These are phyloP conservation scores for Geranium brycei DNA, from an alignment of 345 rosid genomes.

Conservation along the genomic window DNA sequence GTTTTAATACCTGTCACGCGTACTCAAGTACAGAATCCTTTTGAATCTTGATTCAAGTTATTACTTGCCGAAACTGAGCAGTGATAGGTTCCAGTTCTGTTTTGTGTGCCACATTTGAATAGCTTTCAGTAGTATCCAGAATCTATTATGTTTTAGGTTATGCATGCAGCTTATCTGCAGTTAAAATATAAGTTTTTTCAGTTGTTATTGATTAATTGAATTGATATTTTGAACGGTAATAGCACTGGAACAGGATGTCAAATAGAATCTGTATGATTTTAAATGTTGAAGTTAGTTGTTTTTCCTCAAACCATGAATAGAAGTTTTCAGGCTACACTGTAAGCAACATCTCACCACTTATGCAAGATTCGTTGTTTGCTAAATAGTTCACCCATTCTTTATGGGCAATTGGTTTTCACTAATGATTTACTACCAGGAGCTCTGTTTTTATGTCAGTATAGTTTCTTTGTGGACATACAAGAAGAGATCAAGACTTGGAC, in stretches of 20 bases:
- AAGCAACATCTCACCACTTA: not conserved
- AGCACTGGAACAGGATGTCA: not conserved
- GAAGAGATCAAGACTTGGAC: conserved; percentile 31
- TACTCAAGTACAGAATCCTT: not conserved
- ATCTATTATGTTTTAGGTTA: not conserved
- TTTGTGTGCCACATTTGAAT: not conserved
- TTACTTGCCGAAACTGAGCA: not conserved
- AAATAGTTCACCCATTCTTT: conserved; percentile 17
- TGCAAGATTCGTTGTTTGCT: conserved; percentile 15
- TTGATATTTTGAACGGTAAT: not conserved
- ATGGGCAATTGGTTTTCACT: conserved; percentile 45
- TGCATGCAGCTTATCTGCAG: not conserved
- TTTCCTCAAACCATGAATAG: not conserved
- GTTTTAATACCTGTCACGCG: not conserved
- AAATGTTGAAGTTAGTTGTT: not conserved
- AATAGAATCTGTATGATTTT: not conserved
- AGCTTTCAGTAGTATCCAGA: not conserved
- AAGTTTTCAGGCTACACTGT: not conserved
- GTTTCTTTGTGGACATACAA: conserved; percentile 47
- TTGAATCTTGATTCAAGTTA: not conserved
- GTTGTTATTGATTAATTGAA: not conserved
- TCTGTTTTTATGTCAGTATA: conserved; percentile 50
- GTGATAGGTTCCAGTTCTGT: not conserved
- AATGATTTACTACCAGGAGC: conserved; percentile 46
- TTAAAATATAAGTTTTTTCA: no score